A percentile compares a stretch with the other conserved stretches of the same genome.
Evolutionary conservation across 2,329 filamentous ascomycete species (phyloP).

Genomic region (Aureobasidium leucospermi): DNA sequence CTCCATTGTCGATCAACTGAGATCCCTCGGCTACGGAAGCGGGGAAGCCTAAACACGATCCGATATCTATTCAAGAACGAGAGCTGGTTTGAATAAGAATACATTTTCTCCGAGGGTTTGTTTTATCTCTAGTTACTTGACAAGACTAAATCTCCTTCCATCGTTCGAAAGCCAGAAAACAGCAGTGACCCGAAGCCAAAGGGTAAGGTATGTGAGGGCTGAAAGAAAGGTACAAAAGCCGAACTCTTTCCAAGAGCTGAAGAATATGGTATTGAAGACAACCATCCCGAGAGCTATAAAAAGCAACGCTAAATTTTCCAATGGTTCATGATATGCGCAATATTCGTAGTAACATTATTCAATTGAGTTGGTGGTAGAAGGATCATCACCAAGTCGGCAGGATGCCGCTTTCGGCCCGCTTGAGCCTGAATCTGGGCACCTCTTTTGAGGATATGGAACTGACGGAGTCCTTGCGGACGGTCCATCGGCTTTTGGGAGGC

Average conservation of each 20-base stretch:
- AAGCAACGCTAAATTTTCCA: conserved; percentile 8
- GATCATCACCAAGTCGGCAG: conserved; percentile 1
- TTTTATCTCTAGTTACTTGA: background rate
- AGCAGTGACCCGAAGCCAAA: background rate
- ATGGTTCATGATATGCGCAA: conserved; percentile 4
- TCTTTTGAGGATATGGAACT: conserved; percentile 4
- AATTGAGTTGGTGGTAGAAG: background rate
- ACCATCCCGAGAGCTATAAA: conserved; percentile 1
- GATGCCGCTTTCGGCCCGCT: background rate
- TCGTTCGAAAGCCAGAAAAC: background rate
- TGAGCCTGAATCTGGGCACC: conserved; percentile 4
- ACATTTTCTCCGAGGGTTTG: background rate
- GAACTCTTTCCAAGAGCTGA: background rate
- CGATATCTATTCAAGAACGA: background rate
- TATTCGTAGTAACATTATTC: conserved; percentile 4
- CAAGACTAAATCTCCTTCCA: background rate
- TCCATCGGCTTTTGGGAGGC: background rate
- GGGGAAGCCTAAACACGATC: background rate
- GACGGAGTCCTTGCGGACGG: conserved; percentile 8
- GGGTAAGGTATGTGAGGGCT: background rate
- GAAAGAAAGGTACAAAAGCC: background rate
- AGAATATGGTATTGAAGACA: background rate
- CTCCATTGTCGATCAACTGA: background rate
- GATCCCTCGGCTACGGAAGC: conserved; percentile 8
- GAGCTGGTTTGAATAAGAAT: background rate